phyloP scores from a whole-genome alignment of 768 basidiomycete species.

The Termitomyces sp. region DNA sequence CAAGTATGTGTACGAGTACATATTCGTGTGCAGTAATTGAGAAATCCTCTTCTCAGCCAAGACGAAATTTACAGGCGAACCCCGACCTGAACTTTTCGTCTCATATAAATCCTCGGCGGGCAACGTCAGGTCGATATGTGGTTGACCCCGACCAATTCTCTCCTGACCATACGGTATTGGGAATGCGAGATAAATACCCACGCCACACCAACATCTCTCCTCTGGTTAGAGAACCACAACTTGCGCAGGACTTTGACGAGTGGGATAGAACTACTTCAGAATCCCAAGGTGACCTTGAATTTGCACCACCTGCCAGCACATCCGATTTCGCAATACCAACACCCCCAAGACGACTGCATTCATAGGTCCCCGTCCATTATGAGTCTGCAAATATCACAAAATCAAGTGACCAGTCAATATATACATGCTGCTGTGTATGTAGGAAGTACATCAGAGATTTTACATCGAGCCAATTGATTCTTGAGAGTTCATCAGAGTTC shows the following conservation, averaged over 20 bases:
- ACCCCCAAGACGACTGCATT: not conserved
- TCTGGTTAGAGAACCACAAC: not conserved
- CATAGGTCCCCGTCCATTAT: not conserved
- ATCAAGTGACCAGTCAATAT: no score
- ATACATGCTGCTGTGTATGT: not conserved
- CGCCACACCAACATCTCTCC: not conserved
- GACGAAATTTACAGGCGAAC: no score
- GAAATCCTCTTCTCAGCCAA: not conserved
- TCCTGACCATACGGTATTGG: not conserved
- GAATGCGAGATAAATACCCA: not conserved
- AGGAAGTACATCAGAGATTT: not conserved
- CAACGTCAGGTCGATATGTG: not conserved
- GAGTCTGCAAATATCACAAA: no score
- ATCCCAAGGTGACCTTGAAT: not conserved
- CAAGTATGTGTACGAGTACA: no score
- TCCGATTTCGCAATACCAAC: not conserved
- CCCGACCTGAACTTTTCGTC: not conserved
- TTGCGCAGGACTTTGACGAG: not conserved
- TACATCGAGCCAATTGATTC: no score
- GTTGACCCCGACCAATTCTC: not conserved
- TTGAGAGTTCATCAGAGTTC: no score
- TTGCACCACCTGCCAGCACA: not conserved
- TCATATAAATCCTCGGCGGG: not conserved
- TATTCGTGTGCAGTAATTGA: not conserved
- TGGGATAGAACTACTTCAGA: not conserved